A percentile compares a stretch with the other conserved stretches of the same genome.
These are phyloP conservation scores for Dissophora ornata DNA, from an alignment of 192 early-diverging fungal species.

Conservation along the genomic window DNA sequence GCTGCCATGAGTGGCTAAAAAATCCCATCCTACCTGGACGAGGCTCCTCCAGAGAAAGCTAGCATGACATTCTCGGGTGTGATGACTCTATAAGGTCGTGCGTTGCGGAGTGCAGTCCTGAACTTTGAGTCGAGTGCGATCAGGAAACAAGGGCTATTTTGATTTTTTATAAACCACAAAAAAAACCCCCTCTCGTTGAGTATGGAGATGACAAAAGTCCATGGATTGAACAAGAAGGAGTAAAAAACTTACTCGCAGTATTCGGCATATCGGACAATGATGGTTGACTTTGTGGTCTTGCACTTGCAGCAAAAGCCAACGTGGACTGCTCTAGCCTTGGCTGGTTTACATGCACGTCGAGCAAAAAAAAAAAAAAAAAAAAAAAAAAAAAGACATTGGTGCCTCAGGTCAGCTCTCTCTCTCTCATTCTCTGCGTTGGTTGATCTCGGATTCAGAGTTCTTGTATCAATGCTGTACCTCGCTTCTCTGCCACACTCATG, in stretches of 20 bases:
- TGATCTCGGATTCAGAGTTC: too few relatives aligned
- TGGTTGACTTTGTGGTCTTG: slow-evolving; percentile 71
- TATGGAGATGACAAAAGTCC: too few relatives aligned
- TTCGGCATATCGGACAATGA: slow-evolving; percentile 73
- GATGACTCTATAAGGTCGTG: slow-evolving; percentile 48
- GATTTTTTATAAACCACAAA: background rate
- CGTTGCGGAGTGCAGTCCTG: slow-evolving; percentile 68
- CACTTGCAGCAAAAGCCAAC: slow-evolving; percentile 78
- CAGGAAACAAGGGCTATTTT: slow-evolving; percentile 75
- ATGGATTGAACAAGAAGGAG: too few relatives aligned
- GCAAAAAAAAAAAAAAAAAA: too few relatives aligned
- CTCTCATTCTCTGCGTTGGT: too few relatives aligned
- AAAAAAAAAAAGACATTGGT: too few relatives aligned
- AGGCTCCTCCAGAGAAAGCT: slow-evolving; percentile 88
- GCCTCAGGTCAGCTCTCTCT: too few relatives aligned
- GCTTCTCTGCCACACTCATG: slow-evolving; percentile 47
- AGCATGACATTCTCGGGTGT: slow-evolving; percentile 73
- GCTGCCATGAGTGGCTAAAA: too few relatives aligned
- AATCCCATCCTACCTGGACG: slow-evolving; percentile 73
- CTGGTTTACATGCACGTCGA: slow-evolving; percentile 1
- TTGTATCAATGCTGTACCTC: slow-evolving; percentile 20
- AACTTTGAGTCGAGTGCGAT: slow-evolving; percentile 76
- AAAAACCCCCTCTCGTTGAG: too few relatives aligned
- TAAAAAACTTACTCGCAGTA: slow-evolving; percentile 80
- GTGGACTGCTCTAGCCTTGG: slow-evolving; percentile 45